Evolutionary conservation across 2,329 filamentous ascomycete species (phyloP), one percentile per base, ranked within the genome.

Genomic region (Pseudofabraea citricarpa): DNA sequence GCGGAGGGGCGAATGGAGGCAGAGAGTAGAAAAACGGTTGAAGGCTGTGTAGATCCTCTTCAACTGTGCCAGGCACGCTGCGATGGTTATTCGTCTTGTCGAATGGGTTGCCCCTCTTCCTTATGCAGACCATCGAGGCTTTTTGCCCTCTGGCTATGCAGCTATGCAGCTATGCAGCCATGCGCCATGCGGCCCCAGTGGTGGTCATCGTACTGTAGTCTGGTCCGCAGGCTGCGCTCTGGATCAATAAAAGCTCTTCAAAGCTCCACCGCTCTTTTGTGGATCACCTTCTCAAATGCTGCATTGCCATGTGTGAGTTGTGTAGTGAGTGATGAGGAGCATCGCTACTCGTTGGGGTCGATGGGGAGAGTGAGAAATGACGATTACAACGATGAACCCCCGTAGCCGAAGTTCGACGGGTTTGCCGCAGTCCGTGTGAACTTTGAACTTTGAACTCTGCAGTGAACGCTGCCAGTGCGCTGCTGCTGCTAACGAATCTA

Each of bases 191-290:
- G 9, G 10, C 15, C 23, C 4, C 35, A 13, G 19, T 32, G 10
- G 29, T 15, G 15, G 29, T 32, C 29, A 32, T 32, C 24, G 29
- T n/a, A n/a, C n/a, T n/a, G n/a, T n/a, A n/a, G n/a, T n/a, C n/a
- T n/a, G n/a, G n/a, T n/a, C n/a, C n/a, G n/a, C 27, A 31, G 13
- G 27, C 27, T 5, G 6, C 9, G 27, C 27, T 10, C 27, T 31
- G 9, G 16, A 31, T 3, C 13, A 31, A 7, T n/a, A 15, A 31
- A 31, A 31, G 10, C 13, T 31, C 27, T 31, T 15, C 27, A 15
- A 45, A 41, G 23, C 36, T 37, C 50, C 48, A 54, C 52, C 47
- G 49, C 49, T 49, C 41, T 52, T 52, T 51, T 37, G 46, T 46
- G 45, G 40, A 49, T 47, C 44, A 29, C 41, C 20, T 6, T 12